Percentiles rank a stretch among this genome's conserved stretches.
These are phyloP conservation scores for Rhexocercosporidium sp. DNA, from an alignment of 2,329 filamentous ascomycete species.

Conservation along the genomic window DNA sequence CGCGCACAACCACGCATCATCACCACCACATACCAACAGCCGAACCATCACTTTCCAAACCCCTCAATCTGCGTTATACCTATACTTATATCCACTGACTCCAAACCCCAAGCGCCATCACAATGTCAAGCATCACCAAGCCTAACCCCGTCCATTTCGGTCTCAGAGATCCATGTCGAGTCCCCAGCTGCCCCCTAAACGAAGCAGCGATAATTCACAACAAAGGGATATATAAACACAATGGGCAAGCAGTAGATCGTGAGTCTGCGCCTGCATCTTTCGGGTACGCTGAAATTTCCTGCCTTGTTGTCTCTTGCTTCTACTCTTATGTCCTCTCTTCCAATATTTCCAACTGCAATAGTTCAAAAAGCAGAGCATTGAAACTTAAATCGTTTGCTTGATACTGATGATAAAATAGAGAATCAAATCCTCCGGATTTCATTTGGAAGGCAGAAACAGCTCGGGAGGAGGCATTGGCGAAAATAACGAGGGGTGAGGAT, in stretches of 20 bases:
- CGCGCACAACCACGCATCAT: no score
- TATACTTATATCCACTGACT: not conserved
- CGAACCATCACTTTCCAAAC: not conserved
- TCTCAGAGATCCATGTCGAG: constrained; percentile 4
- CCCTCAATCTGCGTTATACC: not conserved
- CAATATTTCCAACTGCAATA: not conserved
- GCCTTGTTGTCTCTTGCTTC: not conserved
- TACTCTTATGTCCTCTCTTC: not conserved
- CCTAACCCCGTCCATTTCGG: constrained; percentile 1
- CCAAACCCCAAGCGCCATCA: not conserved
- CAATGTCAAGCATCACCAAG: not conserved
- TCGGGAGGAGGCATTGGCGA: constrained; percentile 13
- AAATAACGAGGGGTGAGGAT: constrained; percentile 17
- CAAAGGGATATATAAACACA: constrained; percentile 13
- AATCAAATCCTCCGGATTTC: constrained; percentile 20
- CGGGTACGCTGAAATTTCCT: not conserved
- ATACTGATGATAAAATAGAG: not conserved
- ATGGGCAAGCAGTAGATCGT: not conserved
- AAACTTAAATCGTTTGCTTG: not conserved
- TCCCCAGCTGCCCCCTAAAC: constrained; percentile 13
- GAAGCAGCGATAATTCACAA: constrained; percentile 15
- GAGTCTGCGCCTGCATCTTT: not conserved
- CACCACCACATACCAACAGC: no score
- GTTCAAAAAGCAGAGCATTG: not conserved
- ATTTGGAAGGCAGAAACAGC: constrained; percentile 21